Evolutionary conservation across 2,329 filamentous ascomycete genomes (phyloP).

Genomic region (Cladosporium sp.): DNA sequence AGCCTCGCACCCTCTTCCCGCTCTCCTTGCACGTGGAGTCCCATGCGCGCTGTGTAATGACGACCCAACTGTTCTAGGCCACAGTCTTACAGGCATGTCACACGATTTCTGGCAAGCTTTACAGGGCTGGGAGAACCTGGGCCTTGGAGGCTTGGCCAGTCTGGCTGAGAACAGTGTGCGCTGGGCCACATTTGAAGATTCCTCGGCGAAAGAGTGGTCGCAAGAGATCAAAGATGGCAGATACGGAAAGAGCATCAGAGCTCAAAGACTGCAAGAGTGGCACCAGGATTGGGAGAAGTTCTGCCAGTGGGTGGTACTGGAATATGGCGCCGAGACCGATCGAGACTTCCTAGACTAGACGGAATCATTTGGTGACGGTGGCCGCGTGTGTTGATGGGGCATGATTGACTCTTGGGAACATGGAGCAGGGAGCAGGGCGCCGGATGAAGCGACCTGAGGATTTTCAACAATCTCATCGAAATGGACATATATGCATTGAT

Average conservation of each 20-base stretch:
- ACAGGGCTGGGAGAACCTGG: conserved; percentile 89
- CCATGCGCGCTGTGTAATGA: conserved; percentile 84
- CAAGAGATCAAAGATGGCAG: conserved; percentile 72
- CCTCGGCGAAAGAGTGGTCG: conserved; percentile 68
- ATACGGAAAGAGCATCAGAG: conserved; percentile 69
- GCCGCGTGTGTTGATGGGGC: neutral
- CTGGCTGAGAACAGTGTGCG: conserved; percentile 90
- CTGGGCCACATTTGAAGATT: conserved; percentile 87
- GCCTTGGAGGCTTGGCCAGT: conserved; percentile 79
- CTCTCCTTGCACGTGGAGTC: conserved; percentile 81
- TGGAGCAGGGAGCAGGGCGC: neutral
- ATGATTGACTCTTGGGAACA: neutral
- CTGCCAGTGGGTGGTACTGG: conserved; percentile 83
- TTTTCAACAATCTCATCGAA: neutral
- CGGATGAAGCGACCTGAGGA: neutral
- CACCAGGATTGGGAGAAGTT: conserved; percentile 81
- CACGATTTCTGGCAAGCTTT: conserved; percentile 94
- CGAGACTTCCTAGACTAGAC: conserved; percentile 16
- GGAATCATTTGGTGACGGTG: neutral
- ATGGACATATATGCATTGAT: neutral
- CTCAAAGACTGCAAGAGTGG: conserved; percentile 75
- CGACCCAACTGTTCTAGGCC: conserved; percentile 84
- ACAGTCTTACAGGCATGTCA: conserved; percentile 77
- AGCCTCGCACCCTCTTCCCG: conserved; percentile 76
- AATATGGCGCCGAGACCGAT: conserved; percentile 52